Conservation (phyloP, 2,329 filamentous ascomycete species). For the Neonectria faginata region DNA sequence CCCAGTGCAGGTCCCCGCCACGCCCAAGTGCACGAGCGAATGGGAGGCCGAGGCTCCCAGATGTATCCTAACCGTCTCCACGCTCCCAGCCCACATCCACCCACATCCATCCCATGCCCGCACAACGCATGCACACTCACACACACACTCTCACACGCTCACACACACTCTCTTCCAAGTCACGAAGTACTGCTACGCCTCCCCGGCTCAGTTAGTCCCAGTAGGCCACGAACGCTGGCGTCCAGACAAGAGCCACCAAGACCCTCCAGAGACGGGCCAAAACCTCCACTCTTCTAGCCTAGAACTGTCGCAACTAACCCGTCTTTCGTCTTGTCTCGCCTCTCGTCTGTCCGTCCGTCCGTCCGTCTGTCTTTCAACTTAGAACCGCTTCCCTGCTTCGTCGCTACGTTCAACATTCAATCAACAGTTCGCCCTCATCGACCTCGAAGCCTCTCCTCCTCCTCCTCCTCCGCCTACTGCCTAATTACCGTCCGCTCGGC, state of each 20-base stretch:
- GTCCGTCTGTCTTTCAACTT: slow-evolving; percentile 12
- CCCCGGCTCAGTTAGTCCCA: slow-evolving; percentile 13
- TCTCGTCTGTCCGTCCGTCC: slow-evolving; percentile 30
- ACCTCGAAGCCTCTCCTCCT: slow-evolving; percentile 15
- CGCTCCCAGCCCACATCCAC: slow-evolving; percentile 13
- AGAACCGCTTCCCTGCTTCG: slow-evolving; percentile 32
- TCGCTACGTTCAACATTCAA: slow-evolving; percentile 21
- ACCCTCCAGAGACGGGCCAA: slow-evolving; percentile 16
- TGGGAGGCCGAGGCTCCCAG: slow-evolving; percentile 7
- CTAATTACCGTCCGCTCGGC: slow-evolving; percentile 1
- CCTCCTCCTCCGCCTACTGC: slow-evolving; percentile 7
- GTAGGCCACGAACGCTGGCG: slow-evolving; percentile 14
- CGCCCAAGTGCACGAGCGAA: slow-evolving; percentile 9
- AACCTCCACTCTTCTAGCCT: slow-evolving; percentile 38
- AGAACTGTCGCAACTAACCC: slow-evolving; percentile 33
- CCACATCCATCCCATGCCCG: slow-evolving; percentile 11
- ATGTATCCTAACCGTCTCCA: slow-evolving; percentile 4
- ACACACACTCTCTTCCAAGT: slow-evolving; percentile 8
- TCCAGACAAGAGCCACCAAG: slow-evolving; percentile 11
- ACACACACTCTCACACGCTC: slow-evolving; percentile 17
- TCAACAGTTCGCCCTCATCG: slow-evolving; percentile 23
- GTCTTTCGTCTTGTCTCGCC: slow-evolving; percentile 13
- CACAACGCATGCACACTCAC: slow-evolving; percentile 20
- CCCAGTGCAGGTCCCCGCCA: slow-evolving; percentile 19
- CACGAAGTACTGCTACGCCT: slow-evolving; percentile 8